Base-by-base conservation (phyloP, 805 yeast genomes). In the Candida saitoana region DNA sequence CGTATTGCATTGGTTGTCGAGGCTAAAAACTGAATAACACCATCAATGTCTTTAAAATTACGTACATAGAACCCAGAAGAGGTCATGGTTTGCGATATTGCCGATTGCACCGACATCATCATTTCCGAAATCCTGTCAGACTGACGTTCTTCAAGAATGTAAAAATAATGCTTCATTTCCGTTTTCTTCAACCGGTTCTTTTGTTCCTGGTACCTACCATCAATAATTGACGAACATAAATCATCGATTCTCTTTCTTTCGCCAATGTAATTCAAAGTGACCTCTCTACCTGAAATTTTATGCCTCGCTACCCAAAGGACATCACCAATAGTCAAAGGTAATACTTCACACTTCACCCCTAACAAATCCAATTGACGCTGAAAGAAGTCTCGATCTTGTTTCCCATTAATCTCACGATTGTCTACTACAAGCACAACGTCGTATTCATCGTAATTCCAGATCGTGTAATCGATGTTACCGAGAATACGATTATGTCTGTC, bases 211-310 rank as follows among this genome's bases (percentile, higher is more conserved):
- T 84, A 89, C 38, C 99, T 66, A 2, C 96, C 96, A 62, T 93
- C 99, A 45, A 76, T 74, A 36, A 93, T 88, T 39, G 96, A 86
- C 25, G 71, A 56, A 0, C 84, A 84, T 52, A 93, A 73, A 69
- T 93, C 99, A 56, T 87, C 95, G 34, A 90, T 62, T 42, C 96
- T 67, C 62, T 93, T 93, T 30, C 99, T 71, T 65, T 93, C 99
- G 36, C 91, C 74, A n/a, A 93, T 84, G 47, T 79, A 82, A 57
- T 91, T 85, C 14, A 93, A 62, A 1, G 87, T 83, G 3, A 82
- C 87, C 41, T 82, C 82, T 40, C 74, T 73, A 1, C 75, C 72
- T 0, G 86, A 75, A 0, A 45, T 50, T 40, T 67, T 75, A 53
- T 88, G 76, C 42, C 74, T 73, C 0, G 96, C 99, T 2, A 89